A percentile compares a stretch with the other conserved stretches of the same genome.
Evolutionary conservation across 306 rosid genomes (phyloP).

Genomic region (Neltuma alba): DNA sequence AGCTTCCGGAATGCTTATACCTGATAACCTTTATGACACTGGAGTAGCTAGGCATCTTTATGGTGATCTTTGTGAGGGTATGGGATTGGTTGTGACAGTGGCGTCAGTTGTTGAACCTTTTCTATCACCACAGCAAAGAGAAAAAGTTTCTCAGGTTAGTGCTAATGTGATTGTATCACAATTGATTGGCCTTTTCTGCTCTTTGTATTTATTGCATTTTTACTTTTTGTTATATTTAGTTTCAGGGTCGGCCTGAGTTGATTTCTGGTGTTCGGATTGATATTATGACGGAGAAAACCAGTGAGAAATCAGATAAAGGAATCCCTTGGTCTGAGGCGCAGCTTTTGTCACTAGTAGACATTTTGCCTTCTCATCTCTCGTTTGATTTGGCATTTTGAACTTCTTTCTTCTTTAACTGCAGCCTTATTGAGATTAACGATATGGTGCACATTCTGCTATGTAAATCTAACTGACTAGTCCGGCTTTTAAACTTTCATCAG

Average conservation of each 20-base stretch:
- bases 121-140: conserved; percentile 62
- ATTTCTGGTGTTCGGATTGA: conserved; percentile 82
- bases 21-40: conserved; percentile 59
- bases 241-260: conserved; percentile 82
- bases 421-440: conserved; percentile 25
- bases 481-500: conserved; percentile 1
- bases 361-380: conserved; percentile 31
- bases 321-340: conserved; percentile 67
- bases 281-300: conserved; percentile 69
- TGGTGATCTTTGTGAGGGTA: conserved; percentile 49
- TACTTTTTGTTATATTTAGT: conserved; percentile 22
- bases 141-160: conserved; percentile 61
- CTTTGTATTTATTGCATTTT: conserved; percentile 20
- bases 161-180: neutral
- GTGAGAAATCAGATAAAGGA: conserved; percentile 44
- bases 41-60: conserved; percentile 52
- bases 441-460: conserved; percentile 3
- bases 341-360: conserved; percentile 70
- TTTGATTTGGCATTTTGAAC: conserved; percentile 25
- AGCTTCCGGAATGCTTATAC: conserved; percentile 90
- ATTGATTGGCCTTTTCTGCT: conserved; percentile 24
- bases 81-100: conserved; percentile 68
- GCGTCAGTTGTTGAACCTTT: conserved; percentile 95
- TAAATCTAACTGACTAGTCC: conserved; percentile 9
- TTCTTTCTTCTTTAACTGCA: neutral